These are phyloP conservation scores for Suillus lakei DNA, from an alignment of 768 basidiomycete species.

Conservation along the genomic window DNA sequence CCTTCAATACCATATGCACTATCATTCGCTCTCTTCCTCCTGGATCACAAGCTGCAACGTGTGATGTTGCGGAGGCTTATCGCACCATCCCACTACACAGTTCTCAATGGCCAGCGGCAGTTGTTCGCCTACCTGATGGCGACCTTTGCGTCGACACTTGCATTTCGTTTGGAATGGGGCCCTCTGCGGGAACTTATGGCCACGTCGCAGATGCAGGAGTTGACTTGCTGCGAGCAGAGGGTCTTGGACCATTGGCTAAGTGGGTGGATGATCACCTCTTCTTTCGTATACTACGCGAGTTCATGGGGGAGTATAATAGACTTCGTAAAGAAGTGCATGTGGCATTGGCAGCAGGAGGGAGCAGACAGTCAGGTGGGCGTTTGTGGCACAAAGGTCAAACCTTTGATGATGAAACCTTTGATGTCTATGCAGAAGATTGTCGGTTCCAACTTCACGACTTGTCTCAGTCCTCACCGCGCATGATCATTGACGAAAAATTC, in stretches of 20 bases:
- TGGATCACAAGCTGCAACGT: conserved; percentile 30
- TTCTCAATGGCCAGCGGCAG: conserved; percentile 32
- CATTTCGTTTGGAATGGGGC: background rate
- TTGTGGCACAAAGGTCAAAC: too few species aligned
- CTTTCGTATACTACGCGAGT: conserved; percentile 22
- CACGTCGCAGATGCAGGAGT: conserved; percentile 7
- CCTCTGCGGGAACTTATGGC: background rate
- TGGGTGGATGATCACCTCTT: conserved; percentile 10
- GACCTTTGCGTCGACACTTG: conserved; percentile 12
- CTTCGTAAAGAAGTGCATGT: background rate
- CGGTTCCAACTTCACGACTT: too few species aligned
- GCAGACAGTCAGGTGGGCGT: too few species aligned
- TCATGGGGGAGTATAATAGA: conserved; percentile 32
- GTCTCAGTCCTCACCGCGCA: conserved; percentile 11
- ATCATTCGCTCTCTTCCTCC: conserved; percentile 32
- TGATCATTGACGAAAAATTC: background rate
- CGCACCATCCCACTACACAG: conserved; percentile 32
- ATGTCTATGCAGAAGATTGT: too few species aligned
- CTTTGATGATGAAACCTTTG: too few species aligned
- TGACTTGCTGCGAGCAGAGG: background rate
- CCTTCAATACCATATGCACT: conserved; percentile 37
- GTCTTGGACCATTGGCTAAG: background rate
- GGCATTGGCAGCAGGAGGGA: too few species aligned
- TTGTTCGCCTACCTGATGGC: conserved; percentile 21
- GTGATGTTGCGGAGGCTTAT: conserved; percentile 41